Percentiles rank a stretch among this genome's conserved stretches.
phyloP scores from a whole-genome alignment of 2,329 filamentous ascomycete genomes.

The Diaporthe sp. region DNA sequence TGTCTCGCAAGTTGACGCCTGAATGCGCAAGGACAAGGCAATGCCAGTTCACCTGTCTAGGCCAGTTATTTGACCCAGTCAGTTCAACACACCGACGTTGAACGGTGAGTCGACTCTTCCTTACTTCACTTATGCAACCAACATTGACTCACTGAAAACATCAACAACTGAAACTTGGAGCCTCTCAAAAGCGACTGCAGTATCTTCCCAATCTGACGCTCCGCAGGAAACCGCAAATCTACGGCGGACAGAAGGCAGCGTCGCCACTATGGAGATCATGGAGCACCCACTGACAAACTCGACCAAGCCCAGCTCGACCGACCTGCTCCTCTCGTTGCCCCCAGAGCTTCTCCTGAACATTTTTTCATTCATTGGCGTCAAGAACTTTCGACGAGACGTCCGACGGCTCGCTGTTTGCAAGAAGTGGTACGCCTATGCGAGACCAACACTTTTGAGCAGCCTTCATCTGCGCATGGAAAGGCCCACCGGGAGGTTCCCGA shows the following conservation, averaged over 20 bases:
- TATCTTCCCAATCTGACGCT: no score
- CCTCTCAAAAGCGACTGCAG: no score
- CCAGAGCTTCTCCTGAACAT: neutral
- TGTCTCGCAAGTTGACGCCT: no score
- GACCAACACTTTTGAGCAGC: neutral
- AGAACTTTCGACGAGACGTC: neutral
- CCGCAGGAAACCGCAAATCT: fast-evolving
- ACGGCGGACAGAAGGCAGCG: no score
- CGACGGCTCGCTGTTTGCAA: neutral
- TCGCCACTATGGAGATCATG: neutral
- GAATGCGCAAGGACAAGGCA: no score
- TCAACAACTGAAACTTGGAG: no score
- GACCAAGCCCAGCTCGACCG: neutral
- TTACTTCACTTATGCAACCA: neutral
- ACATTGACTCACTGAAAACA: neutral
- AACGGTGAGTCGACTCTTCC: neutral
- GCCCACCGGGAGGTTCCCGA: no score
- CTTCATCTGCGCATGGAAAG: neutral
- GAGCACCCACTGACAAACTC: neutral
- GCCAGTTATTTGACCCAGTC: no score
- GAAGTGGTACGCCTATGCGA: neutral
- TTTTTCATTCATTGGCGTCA: neutral
- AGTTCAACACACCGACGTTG: neutral
- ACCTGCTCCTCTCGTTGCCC: neutral
- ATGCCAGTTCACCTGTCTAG: no score